Base-by-base conservation (phyloP, 78 protist genomes). In the Dictyostelium intermedium region DNA sequence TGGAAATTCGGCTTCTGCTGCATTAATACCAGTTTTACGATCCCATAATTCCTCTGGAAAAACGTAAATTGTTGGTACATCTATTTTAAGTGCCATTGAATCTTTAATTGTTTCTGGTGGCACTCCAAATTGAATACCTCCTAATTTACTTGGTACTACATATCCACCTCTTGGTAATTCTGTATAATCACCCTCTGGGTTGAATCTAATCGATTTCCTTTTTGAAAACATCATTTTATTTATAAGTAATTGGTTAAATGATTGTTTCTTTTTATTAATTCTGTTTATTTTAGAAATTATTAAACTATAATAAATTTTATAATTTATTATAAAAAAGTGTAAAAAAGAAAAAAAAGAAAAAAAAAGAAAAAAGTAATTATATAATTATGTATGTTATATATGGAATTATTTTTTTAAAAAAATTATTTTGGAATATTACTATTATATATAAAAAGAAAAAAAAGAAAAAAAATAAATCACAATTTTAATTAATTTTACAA, bases 81-180 rank as follows among this genome's bases (percentile, higher is more conserved):
- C 97, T 5, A 87, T 41, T 27, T 85, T 85, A 32, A 86, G 45
- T 82, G 76, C 91, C 97, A 94, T 94, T 47, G 96, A 84, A 76
- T 87, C 98, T 84, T 96, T 96, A 81, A 96, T 93, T 3, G 98
- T 93, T 84, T 96, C 98, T 43, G 98, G 98, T 53, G 98, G 98
- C 3, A 93, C 84, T 16, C 98, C 98, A 47, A 96, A 81, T 87
- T 96, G 98, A 9, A 96, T 73, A 1, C 77, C 74, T 34, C 98
- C 98, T 23, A 82, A 9, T 30, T 14, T 25, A 20, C 95, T 85
- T 0, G 85, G 25, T 13, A 92, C 93, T 20, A 84, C 63, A 25
- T 81, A 89, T 30, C 97, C 97, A 43, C 97, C 97, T 3, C 89
- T 43, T 4, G 91, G 91, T 41, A 94, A 60, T 20, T 69, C 43